Conservation (phyloP, 2,329 filamentous ascomycete species). For the Thielaviopsis musarum region DNA sequence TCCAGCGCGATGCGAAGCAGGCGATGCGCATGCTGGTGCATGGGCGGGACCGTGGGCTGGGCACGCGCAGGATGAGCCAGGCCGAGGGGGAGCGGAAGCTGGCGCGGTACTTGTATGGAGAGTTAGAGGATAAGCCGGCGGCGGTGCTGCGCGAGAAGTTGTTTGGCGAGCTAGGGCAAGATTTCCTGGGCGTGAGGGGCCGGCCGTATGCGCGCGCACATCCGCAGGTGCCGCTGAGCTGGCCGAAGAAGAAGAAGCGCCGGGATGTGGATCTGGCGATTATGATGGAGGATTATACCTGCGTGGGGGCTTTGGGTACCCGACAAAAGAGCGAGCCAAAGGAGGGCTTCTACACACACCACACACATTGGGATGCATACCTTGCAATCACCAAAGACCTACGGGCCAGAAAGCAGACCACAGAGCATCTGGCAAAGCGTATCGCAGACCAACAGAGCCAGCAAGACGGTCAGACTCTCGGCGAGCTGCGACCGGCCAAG, state of each 20-base stretch:
- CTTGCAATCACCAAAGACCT: too few species aligned
- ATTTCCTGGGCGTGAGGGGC: constrained; percentile 3
- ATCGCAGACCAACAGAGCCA: too few species aligned
- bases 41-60: constrained; percentile 16
- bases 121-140: not conserved
- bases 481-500: too few species aligned
- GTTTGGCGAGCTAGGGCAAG: not conserved
- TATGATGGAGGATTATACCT: too few species aligned
- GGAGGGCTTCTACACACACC: too few species aligned
- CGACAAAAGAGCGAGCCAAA: too few species aligned
- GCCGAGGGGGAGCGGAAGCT: not conserved
- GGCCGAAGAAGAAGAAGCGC: not conserved
- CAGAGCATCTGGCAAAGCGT: too few species aligned
- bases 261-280: too few species aligned
- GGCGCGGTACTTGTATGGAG: not conserved
- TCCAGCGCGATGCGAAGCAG: not conserved
- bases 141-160: not conserved
- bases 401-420: too few species aligned
- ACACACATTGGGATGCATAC: too few species aligned
- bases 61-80: constrained; percentile 13
- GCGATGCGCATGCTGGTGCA: constrained; percentile 8
- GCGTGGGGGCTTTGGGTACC: too few species aligned
- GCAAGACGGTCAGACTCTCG: too few species aligned
- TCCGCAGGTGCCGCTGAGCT: not conserved
- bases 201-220: not conserved